Percentiles rank a stretch among this genome's conserved stretches.
These are phyloP conservation scores for Backusella tarrabulga DNA, from an alignment of 192 early-diverging fungal species.

Conservation along the genomic window DNA sequence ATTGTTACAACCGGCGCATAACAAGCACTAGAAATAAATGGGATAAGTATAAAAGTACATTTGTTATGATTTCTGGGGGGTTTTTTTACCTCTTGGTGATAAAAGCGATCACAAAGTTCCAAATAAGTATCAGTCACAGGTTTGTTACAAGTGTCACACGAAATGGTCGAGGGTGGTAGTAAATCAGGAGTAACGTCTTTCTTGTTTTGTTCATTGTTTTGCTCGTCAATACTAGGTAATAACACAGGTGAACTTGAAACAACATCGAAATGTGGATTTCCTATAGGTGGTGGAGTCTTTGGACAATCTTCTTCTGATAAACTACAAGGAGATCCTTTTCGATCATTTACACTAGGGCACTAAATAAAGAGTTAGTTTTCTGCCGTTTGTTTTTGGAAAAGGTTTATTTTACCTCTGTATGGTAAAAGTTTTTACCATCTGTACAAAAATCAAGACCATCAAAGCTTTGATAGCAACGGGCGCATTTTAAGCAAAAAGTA, in stretches of 20 bases:
- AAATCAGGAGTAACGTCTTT: not conserved
- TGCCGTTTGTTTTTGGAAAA: not conserved
- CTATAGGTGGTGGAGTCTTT: not conserved
- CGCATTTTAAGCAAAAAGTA: conserved; percentile 6
- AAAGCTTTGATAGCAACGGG: not conserved
- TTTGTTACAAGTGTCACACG: not conserved
- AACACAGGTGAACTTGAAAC: not conserved
- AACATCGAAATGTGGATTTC: not conserved
- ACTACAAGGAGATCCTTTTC: not conserved
- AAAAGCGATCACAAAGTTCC: conserved; percentile 6
- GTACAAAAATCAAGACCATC: conserved; percentile 5
- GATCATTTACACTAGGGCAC: not conserved
- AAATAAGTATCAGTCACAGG: conserved; percentile 11
- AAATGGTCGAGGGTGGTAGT: not conserved
- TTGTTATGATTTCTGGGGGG: not conserved
- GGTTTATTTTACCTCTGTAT: not conserved
- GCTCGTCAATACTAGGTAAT: not conserved
- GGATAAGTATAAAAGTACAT: not conserved
- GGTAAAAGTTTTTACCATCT: conserved; percentile 15
- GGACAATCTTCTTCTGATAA: not conserved
- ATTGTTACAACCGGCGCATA: conserved; percentile 9
- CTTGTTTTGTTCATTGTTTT: not conserved
- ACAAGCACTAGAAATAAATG: conserved; percentile 16
- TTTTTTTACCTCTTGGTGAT: conserved; percentile 11
- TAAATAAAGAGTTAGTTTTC: not conserved